Conservation (phyloP, 306 rosid species). For the Fragaria iinumae region DNA sequence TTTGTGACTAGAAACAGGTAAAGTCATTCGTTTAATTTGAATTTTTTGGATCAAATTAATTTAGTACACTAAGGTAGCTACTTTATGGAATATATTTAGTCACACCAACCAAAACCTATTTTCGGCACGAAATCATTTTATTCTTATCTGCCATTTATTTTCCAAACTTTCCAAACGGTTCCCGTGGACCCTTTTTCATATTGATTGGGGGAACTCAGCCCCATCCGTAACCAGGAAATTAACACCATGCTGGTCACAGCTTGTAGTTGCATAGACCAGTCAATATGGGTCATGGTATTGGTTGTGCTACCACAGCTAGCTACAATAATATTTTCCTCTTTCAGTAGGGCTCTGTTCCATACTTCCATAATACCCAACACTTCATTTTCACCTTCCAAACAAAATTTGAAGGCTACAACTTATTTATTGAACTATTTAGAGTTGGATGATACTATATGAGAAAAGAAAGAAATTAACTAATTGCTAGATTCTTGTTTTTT, state of each 20-base stretch:
- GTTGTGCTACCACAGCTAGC: slow-evolving; percentile 11
- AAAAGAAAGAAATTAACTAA: too few species aligned
- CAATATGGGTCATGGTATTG: background rate
- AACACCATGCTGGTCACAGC: background rate
- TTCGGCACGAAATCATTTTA: background rate
- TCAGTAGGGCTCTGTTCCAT: background rate
- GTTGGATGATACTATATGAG: too few species aligned
- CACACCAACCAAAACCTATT: slow-evolving; percentile 6
- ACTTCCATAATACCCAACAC: background rate
- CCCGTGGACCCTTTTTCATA: slow-evolving; percentile 2
- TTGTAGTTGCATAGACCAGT: background rate
- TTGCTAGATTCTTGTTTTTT: too few species aligned
- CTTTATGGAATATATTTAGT: background rate
- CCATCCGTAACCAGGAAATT: background rate
- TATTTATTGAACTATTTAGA: background rate
- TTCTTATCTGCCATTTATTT: slow-evolving; percentile 12
- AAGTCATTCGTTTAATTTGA: background rate
- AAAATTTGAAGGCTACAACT: background rate
- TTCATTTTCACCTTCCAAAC: background rate
- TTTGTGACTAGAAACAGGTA: slow-evolving; percentile 84
- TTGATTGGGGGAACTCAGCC: slow-evolving; percentile 5
- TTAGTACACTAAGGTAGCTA: background rate
- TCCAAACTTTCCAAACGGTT: background rate
- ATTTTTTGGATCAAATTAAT: background rate
- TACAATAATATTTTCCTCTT: background rate